These are phyloP conservation scores for Neurospora sp. DNA, from an alignment of 495 filamentous ascomycete species.

Conservation along the genomic window DNA sequence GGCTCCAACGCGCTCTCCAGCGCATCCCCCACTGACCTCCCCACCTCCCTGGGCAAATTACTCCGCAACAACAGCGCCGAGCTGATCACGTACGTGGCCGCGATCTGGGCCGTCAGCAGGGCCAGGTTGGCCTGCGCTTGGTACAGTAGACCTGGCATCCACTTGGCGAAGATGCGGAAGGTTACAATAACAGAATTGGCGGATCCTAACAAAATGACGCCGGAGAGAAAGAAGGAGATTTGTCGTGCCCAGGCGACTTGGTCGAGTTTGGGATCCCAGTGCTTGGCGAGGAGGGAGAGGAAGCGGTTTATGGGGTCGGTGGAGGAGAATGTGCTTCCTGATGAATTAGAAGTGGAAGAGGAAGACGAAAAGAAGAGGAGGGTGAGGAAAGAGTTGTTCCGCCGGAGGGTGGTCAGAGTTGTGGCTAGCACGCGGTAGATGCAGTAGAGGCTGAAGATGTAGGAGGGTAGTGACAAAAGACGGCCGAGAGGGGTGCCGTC, in stretches of 20 bases:
- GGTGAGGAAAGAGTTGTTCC: constrained; percentile 40
- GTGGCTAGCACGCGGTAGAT: constrained; percentile 65
- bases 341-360: background rate
- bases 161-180: constrained; percentile 60
- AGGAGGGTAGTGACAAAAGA: constrained; percentile 45
- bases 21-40: constrained; percentile 59
- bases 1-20: constrained; percentile 59
- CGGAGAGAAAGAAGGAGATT: constrained; percentile 68
- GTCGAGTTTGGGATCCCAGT: constrained; percentile 63
- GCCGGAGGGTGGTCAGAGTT: constrained; percentile 47
- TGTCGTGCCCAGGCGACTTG: constrained; percentile 61
- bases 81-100: constrained; percentile 69
- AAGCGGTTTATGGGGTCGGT: constrained; percentile 71
- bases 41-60: constrained; percentile 61
- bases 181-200: constrained; percentile 69
- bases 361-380: background rate
- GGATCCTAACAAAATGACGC: constrained; percentile 65
- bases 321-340: constrained; percentile 37
- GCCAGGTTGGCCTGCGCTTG: constrained; percentile 58
- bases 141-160: constrained; percentile 52
- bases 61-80: constrained; percentile 61
- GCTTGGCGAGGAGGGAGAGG: constrained; percentile 58
- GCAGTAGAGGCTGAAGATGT: constrained; percentile 64
- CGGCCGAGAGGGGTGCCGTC: constrained; percentile 52
- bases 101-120: constrained; percentile 62